phyloP scores from a whole-genome alignment of 169 alveolate species.

The Cryptosporidium ryanae region DNA sequence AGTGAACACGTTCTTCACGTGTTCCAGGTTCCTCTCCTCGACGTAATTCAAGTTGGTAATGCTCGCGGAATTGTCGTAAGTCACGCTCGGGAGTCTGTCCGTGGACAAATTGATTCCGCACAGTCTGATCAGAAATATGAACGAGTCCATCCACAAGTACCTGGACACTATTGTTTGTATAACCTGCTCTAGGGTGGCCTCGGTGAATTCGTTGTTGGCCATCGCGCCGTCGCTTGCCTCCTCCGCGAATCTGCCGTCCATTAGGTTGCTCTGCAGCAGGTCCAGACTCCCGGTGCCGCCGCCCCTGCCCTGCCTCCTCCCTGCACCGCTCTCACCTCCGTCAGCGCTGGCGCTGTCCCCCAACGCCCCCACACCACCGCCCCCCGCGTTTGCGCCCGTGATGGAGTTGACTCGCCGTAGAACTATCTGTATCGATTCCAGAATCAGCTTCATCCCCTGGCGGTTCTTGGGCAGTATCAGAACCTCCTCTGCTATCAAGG shows the following conservation, averaged over 20 bases:
- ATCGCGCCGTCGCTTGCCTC: neutral
- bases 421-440: conserved; percentile 51
- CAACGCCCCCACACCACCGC: neutral
- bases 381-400: conserved; percentile 8
- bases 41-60: conserved; percentile 19
- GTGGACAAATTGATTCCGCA: conserved; percentile 46
- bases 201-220: conserved; percentile 14
- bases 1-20: conserved; percentile 73
- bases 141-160: conserved; percentile 63
- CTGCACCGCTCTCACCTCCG: neutral
- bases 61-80: conserved; percentile 31
- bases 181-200: conserved; percentile 41
- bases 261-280: neutral
- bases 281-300: neutral
- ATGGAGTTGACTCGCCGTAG: conserved; percentile 30
- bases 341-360: neutral
- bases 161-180: conserved; percentile 46
- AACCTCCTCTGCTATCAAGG: conserved; percentile 54
- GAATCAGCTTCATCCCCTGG: conserved; percentile 47
- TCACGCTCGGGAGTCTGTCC: conserved; percentile 36
- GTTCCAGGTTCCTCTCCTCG: conserved; percentile 66
- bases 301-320: neutral
- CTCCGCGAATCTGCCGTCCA: conserved; percentile 6
- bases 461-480: conserved; percentile 40
- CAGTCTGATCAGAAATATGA: conserved; percentile 44